Evolutionary conservation across 306 rosid genomes (phyloP).

Genomic region (Biancaea sappan): DNA sequence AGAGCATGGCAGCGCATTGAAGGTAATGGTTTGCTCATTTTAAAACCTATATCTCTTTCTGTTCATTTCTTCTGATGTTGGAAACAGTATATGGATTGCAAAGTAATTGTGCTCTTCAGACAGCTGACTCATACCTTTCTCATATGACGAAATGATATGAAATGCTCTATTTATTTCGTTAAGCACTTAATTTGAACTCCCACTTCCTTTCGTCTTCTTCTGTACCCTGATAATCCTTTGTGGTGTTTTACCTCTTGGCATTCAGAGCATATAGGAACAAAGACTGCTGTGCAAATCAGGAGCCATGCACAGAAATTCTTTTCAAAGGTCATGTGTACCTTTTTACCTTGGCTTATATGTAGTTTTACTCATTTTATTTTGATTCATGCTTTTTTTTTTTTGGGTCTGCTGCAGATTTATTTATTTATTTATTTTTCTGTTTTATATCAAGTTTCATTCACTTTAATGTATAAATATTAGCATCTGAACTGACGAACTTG

Average conservation of each 20-base stretch:
- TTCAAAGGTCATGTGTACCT: constrained; percentile 81
- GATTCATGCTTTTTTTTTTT: constrained; percentile 13
- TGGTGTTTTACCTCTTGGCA: constrained; percentile 35
- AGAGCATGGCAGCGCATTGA: constrained; percentile 99
- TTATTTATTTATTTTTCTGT: neutral
- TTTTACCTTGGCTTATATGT: constrained; percentile 43
- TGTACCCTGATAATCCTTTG: neutral
- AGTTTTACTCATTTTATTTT: constrained; percentile 31
- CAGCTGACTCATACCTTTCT: constrained; percentile 20
- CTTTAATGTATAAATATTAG: constrained; percentile 1
- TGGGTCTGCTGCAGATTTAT: constrained; percentile 25
- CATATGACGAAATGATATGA: constrained; percentile 18
- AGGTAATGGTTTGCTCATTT: constrained; percentile 49
- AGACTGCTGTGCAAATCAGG: constrained; percentile 99
- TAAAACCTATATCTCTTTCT: neutral
- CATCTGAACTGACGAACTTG: constrained; percentile 12
- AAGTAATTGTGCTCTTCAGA: constrained; percentile 17
- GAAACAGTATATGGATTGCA: constrained; percentile 22
- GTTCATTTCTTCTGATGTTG: constrained; percentile 24
- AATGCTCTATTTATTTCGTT: constrained; percentile 11
- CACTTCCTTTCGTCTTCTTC: neutral
- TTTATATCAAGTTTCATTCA: constrained; percentile 21
- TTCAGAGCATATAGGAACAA: constrained; percentile 97
- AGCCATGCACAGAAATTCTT: constrained; percentile 99
- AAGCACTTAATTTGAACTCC: constrained; percentile 16